Evolutionary conservation across 441 rosid species (phyloP).

Genomic region (Populus hybrid): DNA sequence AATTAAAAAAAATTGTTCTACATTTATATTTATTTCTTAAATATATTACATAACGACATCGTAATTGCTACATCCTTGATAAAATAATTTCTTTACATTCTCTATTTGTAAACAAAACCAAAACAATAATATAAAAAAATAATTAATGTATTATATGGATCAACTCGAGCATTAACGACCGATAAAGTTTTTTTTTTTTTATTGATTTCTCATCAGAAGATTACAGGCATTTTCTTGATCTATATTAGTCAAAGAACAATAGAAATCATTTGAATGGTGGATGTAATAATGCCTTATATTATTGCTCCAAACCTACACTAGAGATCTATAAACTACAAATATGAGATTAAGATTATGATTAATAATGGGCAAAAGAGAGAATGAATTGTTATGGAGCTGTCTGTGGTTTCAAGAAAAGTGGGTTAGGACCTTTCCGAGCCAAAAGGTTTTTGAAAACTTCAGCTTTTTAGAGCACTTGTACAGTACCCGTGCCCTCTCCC

Average conservation of each 20-base stretch:
- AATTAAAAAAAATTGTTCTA: no score
- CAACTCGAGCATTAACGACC: neutral
- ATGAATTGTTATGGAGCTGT: neutral
- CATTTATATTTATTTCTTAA: no score
- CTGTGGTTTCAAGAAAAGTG: neutral
- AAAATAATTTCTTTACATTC: no score
- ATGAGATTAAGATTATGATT: neutral
- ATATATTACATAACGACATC: no score
- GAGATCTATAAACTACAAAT: neutral
- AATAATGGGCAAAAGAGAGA: neutral
- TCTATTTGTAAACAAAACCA: no score
- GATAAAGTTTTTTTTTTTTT: no score
- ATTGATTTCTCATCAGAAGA: neutral
- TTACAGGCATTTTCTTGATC: neutral
- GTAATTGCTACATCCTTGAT: no score
- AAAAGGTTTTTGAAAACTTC: constrained; percentile 12
- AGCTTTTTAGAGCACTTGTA: constrained; percentile 42
- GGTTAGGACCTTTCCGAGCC: neutral
- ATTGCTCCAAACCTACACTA: neutral
- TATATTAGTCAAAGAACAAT: neutral
- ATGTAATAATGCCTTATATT: neutral
- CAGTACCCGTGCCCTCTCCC: constrained; percentile 25
- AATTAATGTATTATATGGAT: no score
- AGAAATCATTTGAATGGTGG: neutral
- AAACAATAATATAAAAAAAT: no score